Percentiles rank a stretch among this genome's conserved stretches.
These are phyloP conservation scores for Epichloe elymi DNA, from an alignment of 2,329 filamentous ascomycete species.

Conservation along the genomic window DNA sequence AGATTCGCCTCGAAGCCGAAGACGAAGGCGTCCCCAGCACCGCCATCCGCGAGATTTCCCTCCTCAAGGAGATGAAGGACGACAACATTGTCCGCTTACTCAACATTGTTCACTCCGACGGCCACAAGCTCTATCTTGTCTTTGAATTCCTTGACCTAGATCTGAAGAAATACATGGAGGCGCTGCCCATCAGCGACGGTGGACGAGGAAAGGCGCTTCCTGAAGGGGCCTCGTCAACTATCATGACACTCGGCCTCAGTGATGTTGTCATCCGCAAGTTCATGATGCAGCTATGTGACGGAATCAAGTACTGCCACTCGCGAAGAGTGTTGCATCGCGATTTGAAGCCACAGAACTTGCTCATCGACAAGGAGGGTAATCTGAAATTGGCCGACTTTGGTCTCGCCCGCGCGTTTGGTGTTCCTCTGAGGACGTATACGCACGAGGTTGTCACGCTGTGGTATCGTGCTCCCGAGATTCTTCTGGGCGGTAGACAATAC, in stretches of 20 bases:
- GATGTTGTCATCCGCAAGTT: constrained; percentile 82
- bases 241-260: constrained; percentile 58
- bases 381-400: constrained; percentile 86
- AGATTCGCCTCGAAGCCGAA: constrained; percentile 88
- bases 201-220: constrained; percentile 76
- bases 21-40: constrained; percentile 89
- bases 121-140: constrained; percentile 88
- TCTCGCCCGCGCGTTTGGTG: constrained; percentile 78
- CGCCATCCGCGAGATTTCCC: constrained; percentile 85
- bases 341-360: constrained; percentile 79
- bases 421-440: constrained; percentile 81
- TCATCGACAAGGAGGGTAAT: constrained; percentile 78
- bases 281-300: constrained; percentile 77
- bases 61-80: constrained; percentile 90
- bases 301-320: constrained; percentile 77
- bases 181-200: constrained; percentile 70
- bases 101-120: constrained; percentile 90
- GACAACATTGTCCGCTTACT: constrained; percentile 77
- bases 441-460: constrained; percentile 92
- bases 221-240: constrained; percentile 53
- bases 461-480: constrained; percentile 84
- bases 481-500: constrained; percentile 82
- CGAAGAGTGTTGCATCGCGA: constrained; percentile 81
- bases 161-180: constrained; percentile 93
- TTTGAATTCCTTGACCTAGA: constrained; percentile 86